Evolutionary conservation across 2,329 filamentous ascomycete species (phyloP).

Genomic region (Colletotrichum lupini): DNA sequence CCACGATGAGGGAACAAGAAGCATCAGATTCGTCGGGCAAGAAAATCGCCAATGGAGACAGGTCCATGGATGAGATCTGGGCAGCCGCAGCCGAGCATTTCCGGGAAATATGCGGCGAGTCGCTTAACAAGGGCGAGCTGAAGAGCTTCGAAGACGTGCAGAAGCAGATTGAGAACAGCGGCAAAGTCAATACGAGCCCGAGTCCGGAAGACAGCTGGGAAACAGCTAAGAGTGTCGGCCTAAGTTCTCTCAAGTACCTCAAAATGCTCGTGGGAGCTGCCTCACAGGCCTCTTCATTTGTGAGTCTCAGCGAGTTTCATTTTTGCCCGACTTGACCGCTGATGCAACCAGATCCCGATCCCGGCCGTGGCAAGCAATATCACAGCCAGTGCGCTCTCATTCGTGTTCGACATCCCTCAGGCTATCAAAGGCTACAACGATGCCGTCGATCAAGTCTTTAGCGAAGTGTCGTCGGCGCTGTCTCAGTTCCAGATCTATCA

Average conservation of each 20-base stretch:
- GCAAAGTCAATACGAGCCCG: not conserved
- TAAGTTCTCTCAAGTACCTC: not conserved
- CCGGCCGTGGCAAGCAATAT: not conserved
- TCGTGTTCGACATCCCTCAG: not conserved
- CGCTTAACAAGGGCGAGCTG: not conserved
- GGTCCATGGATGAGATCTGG: not conserved
- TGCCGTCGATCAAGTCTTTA: not conserved
- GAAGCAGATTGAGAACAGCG: not conserved
- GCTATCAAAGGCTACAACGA: not conserved
- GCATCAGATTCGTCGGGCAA: not conserved
- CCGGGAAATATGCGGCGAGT: not conserved
- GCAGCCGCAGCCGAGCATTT: not conserved
- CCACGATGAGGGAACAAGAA: not conserved
- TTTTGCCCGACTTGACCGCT: not conserved
- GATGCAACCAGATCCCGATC: not conserved
- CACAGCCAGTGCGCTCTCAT: not conserved
- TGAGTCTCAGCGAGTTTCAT: not conserved
- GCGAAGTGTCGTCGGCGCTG: not conserved
- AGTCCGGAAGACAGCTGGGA: not conserved
- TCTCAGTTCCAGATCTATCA: conserved; percentile 8
- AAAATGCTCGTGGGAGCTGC: not conserved
- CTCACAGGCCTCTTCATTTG: not conserved
- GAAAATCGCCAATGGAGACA: not conserved
- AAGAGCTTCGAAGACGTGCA: not conserved
- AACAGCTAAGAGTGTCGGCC: not conserved